Evolutionary conservation across 148 eudicot species (phyloP).

Genomic region (Amaranthus palmeri): DNA sequence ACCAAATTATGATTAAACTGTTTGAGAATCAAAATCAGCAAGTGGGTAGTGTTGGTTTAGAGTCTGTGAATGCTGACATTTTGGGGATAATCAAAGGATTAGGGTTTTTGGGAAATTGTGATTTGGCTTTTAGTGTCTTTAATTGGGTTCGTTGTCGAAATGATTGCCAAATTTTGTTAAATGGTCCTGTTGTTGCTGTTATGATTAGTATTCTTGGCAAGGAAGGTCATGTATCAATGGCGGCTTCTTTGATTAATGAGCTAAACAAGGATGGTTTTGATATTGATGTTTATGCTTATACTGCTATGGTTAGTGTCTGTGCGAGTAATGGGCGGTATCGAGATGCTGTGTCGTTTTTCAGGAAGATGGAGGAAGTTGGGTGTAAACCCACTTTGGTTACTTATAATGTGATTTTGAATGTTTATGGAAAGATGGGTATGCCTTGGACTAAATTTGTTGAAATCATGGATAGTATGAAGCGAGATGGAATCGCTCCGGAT

Average conservation of each 20-base stretch:
- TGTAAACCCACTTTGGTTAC: slow-evolving; percentile 82
- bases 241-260: slow-evolving; percentile 47
- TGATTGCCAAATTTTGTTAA: slow-evolving; percentile 32
- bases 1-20: slow-evolving; percentile 31
- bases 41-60: slow-evolving; percentile 21
- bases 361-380: slow-evolving; percentile 80
- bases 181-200: slow-evolving; percentile 66
- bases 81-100: slow-evolving; percentile 73
- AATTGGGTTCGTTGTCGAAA: slow-evolving; percentile 49
- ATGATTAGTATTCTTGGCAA: slow-evolving; percentile 65
- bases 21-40: slow-evolving; percentile 17
- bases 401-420: slow-evolving; percentile 73
- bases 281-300: slow-evolving; percentile 78
- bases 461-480: slow-evolving; percentile 60
- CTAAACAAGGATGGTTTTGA: slow-evolving; percentile 56
- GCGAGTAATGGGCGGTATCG: slow-evolving; percentile 70
- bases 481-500: slow-evolving; percentile 64
- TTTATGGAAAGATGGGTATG: slow-evolving; percentile 86
- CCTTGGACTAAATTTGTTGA: slow-evolving; percentile 63
- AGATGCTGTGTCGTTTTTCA: slow-evolving; percentile 65
- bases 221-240: slow-evolving; percentile 58
- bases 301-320: slow-evolving; percentile 67
- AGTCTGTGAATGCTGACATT: slow-evolving; percentile 40
- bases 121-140: slow-evolving; percentile 55
- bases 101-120: slow-evolving; percentile 58